Evolutionary conservation across 73 alveolate genomes (phyloP), one percentile per base, ranked within the genome.

Genomic region (Stentor roeselii): DNA sequence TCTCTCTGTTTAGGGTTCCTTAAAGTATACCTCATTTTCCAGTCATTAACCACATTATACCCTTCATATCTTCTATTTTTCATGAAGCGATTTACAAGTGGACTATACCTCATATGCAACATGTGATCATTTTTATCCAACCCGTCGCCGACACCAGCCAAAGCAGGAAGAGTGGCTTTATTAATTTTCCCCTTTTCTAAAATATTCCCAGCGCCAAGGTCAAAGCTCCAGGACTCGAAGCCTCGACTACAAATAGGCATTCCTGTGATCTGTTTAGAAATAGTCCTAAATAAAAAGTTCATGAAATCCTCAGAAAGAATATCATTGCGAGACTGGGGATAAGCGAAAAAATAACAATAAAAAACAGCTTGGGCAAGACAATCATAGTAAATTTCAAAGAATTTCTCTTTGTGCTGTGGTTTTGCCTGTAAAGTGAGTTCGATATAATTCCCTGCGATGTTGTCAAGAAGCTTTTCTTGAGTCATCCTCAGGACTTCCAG

Each of bases 321-420:
- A 60, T 82, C 61, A 58, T 89, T 88, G 37, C 98, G 75, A 38
- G 95, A 87, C 87, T 94, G 91, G 11, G 98, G 98, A 77, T 86
- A 94, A 0, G 98, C 98, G 67, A 85, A 90, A 86, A 90, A 94
- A 50, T 92, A 83, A 0, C 95, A 92, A 74, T 90, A 92, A 89
- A 85, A 94, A 36, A 94, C 96, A 21, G 95, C 85, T 87, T 94
- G 93, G 35, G 96, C 95, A 67, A 94, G 89, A 50, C 86, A 87
- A 87, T 94, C 94, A 80, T 87, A 89, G 86, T 91, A 92, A 38
- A 83, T 75, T 75, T 92, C 88, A 74, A 94, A 92, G 88, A 89
- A 89, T 6, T 83, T 80, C 15, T 83, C 93, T 39, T 38, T 74
- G 40, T 87, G 60, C 77, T 58, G 11, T 1, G 32, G 42, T 42